phyloP scores from a whole-genome alignment of 768 basidiomycete genomes.

The Nidularia pulvinata region DNA sequence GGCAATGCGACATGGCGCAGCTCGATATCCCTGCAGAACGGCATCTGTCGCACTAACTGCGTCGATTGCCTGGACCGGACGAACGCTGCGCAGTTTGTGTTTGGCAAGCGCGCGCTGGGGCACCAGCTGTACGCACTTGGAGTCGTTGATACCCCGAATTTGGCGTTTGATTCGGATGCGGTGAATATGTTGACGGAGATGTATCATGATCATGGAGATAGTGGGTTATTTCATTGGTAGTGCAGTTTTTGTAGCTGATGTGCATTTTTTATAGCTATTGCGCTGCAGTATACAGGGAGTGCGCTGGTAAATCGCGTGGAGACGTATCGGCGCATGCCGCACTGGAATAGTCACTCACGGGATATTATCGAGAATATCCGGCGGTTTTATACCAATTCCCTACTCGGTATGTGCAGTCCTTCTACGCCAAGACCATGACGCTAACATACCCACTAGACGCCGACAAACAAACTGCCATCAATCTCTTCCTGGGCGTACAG shows the following conservation, averaged over 20 bases:
- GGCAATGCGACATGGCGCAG: slow-evolving; percentile 51
- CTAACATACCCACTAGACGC: slow-evolving; percentile 55
- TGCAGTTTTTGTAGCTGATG: not conserved
- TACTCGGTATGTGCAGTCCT: slow-evolving; percentile 57
- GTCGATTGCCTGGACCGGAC: slow-evolving; percentile 97
- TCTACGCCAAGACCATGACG: no score
- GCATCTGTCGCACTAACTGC: slow-evolving; percentile 93
- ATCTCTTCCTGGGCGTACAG: slow-evolving; percentile 90
- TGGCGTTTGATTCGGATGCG: slow-evolving; percentile 92
- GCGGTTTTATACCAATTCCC: slow-evolving; percentile 92
- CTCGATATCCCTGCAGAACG: slow-evolving; percentile 83
- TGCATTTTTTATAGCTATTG: slow-evolving; percentile 61
- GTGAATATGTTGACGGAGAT: slow-evolving; percentile 98
- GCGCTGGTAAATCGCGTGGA: slow-evolving; percentile 96
- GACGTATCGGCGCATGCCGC: slow-evolving; percentile 92
- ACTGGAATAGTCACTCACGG: slow-evolving; percentile 97
- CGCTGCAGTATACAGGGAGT: slow-evolving; percentile 95
- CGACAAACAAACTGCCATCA: slow-evolving; percentile 97
- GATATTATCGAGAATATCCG: slow-evolving; percentile 96
- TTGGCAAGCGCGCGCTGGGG: slow-evolving; percentile 91
- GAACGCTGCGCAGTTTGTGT: slow-evolving; percentile 96
- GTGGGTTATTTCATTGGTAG: slow-evolving; percentile 38
- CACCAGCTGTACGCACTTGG: slow-evolving; percentile 97
- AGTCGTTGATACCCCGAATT: slow-evolving; percentile 79
- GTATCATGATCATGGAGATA: slow-evolving; percentile 98